Evolutionary conservation across 495 filamentous ascomycete species (phyloP).

Genomic region (Antarctomyces pellizariae): DNA sequence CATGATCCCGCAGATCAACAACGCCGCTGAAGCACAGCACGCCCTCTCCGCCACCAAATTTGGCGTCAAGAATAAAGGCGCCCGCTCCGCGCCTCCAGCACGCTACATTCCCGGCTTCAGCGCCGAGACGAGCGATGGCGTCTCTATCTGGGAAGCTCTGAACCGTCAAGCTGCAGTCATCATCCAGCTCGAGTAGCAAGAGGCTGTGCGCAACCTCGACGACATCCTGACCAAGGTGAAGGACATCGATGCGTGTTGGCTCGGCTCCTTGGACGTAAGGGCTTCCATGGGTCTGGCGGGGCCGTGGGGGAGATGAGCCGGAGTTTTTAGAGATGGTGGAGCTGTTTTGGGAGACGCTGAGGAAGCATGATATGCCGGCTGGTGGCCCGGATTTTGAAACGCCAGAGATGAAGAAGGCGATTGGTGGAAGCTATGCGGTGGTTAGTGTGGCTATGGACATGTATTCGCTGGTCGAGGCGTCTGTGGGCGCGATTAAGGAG

Average conservation of each 20-base stretch:
- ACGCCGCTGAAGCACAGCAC: constrained; percentile 21
- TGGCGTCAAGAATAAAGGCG: constrained; percentile 14
- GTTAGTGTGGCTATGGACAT: no score
- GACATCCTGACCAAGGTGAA: constrained; percentile 21
- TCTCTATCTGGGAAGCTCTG: constrained; percentile 15
- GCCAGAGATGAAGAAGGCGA: constrained; percentile 8
- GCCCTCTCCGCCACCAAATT: constrained; percentile 21
- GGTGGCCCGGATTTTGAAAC: constrained; percentile 10
- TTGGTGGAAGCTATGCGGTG: no score
- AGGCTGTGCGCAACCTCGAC: constrained; percentile 28
- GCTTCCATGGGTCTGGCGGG: constrained; percentile 18
- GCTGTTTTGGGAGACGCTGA: constrained; percentile 13
- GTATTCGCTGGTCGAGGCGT: no score
- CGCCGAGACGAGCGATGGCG: constrained; percentile 11
- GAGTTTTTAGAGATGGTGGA: constrained; percentile 17
- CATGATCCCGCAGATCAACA: constrained; percentile 23
- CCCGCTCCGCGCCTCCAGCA: constrained; percentile 20
- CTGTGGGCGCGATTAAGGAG: no score
- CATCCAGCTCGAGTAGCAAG: constrained; percentile 27
- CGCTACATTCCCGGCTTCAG: constrained; percentile 16
- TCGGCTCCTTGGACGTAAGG: constrained; percentile 19
- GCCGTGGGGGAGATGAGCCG: constrained; percentile 14
- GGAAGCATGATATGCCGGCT: constrained; percentile 21
- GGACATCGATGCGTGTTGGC: constrained; percentile 22
- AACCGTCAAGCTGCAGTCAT: constrained; percentile 22